Conservation (phyloP, 768 basidiomycete genomes). For the Lactarius hengduanensis region DNA sequence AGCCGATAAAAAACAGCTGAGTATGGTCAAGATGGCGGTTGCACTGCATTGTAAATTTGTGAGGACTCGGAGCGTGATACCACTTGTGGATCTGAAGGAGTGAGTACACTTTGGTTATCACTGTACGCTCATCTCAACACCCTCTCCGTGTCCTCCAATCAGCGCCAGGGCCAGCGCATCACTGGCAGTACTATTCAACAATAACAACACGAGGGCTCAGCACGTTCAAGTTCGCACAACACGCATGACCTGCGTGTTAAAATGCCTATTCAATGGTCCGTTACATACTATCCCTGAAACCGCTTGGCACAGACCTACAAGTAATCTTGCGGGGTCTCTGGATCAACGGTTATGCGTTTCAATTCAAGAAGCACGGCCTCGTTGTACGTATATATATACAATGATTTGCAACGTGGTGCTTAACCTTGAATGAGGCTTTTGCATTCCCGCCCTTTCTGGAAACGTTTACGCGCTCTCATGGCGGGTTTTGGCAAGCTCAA, state of each 20-base stretch:
- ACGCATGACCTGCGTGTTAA: neutral
- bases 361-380: neutral
- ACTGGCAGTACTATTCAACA: neutral
- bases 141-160: neutral
- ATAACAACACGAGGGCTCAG: neutral
- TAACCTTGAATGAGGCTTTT: neutral
- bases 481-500: neutral
- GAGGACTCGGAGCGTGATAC: too few relatives aligned
- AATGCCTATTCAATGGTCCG: neutral
- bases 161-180: neutral
- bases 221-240: neutral
- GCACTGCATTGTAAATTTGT: neutral
- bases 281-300: neutral
- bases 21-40: neutral
- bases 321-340: neutral
- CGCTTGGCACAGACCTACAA: neutral
- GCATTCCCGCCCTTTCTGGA: neutral
- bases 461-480: neutral
- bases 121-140: neutral
- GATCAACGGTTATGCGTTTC: neutral
- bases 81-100: neutral
- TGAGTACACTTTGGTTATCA: neutral
- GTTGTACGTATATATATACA: neutral
- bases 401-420: neutral
- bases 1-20: neutral